These are phyloP conservation scores for Sclerotinia trifoliorum DNA, from an alignment of 2,329 filamentous ascomycete species.

Conservation along the genomic window DNA sequence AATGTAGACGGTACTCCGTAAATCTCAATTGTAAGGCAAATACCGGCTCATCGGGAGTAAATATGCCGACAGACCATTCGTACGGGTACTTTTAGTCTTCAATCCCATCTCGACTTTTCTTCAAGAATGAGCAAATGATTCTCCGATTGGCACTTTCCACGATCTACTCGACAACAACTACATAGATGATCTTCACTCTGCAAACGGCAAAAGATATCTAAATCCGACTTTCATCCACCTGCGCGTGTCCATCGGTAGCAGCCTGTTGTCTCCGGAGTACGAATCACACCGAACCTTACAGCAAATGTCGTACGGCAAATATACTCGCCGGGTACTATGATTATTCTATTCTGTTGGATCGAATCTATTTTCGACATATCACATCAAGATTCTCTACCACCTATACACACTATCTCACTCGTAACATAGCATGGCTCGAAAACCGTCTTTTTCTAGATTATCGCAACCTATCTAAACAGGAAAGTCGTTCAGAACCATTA, in stretches of 20 bases:
- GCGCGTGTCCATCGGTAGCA: neutral
- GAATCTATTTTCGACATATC: neutral
- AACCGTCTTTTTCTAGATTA: neutral
- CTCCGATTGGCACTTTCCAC: neutral
- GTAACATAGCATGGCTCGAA: neutral
- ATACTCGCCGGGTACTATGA: neutral
- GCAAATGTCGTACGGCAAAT: neutral
- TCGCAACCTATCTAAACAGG: no score
- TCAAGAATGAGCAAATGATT: neutral
- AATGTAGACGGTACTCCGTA: neutral
- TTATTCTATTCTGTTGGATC: neutral
- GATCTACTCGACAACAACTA: neutral
- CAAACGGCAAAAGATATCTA: neutral
- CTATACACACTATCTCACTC: no score
- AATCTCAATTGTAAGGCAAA: neutral
- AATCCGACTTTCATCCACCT: no score
- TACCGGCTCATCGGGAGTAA: neutral
- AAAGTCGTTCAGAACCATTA: no score
- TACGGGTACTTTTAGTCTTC: neutral
- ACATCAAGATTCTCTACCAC: neutral
- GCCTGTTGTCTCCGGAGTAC: neutral
- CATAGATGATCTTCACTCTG: neutral
- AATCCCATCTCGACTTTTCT: neutral
- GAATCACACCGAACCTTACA: neutral
- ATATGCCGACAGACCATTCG: neutral